phyloP scores from a whole-genome alignment of 352 stramenopile species.

The Aphanomyces invadans region DNA sequence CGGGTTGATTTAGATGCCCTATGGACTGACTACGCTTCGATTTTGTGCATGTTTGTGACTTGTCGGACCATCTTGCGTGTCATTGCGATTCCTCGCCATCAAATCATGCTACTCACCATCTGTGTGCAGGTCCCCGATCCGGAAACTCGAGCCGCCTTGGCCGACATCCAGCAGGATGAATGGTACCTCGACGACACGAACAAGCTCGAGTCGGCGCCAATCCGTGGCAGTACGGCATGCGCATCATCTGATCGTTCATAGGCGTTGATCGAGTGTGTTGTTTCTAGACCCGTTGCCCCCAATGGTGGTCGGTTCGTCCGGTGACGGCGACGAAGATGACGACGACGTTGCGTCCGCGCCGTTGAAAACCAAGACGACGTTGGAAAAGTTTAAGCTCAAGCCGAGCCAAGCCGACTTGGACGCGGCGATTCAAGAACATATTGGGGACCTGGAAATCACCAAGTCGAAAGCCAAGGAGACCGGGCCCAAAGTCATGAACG shows the following conservation, averaged over 20 bases:
- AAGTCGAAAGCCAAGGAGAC: conserved; percentile 53
- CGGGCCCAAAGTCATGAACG: conserved; percentile 82
- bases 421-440: conserved; percentile 68
- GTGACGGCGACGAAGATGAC: conserved; percentile 24
- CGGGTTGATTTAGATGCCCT: no score
- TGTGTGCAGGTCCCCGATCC: conserved; percentile 70
- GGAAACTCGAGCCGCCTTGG: conserved; percentile 71
- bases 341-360: conserved; percentile 20
- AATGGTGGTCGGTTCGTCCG: conserved; percentile 27
- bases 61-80: no score
- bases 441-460: conserved; percentile 48
- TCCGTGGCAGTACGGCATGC: conserved; percentile 28
- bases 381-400: conserved; percentile 45
- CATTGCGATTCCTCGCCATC: no score
- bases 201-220: conserved; percentile 14
- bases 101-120: no score
- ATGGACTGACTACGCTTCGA: no score
- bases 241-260: background rate
- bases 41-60: no score
- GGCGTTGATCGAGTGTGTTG: no score
- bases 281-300: background rate
- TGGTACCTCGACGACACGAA: conserved; percentile 70
- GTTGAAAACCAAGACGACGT: conserved; percentile 32
- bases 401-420: conserved; percentile 78
- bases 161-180: conserved; percentile 86